Conservation (phyloP, 352 stramenopile species). For the Plasmopara halstedii region DNA sequence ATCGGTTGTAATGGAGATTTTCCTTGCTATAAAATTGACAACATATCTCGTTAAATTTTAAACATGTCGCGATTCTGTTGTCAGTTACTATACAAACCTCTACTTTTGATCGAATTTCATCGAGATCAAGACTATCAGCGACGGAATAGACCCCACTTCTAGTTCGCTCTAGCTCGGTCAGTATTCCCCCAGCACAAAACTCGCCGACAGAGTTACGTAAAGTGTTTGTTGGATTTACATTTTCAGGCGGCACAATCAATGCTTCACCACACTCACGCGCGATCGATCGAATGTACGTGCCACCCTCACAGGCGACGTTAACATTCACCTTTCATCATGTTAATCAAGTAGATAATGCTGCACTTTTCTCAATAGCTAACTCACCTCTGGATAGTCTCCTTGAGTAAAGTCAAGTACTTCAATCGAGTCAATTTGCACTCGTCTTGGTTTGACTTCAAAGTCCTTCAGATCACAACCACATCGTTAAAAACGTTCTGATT, state of each 20-base stretch:
- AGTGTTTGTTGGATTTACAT: constrained; percentile 13
- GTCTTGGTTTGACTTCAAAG: constrained; percentile 50
- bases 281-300: constrained; percentile 86
- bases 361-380: not conserved
- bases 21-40: constrained; percentile 17
- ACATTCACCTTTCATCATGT: constrained; percentile 31
- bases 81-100: constrained; percentile 19
- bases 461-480: constrained; percentile 17
- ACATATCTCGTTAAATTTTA: not conserved
- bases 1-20: constrained; percentile 40
- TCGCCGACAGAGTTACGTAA: constrained; percentile 27
- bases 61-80: not conserved
- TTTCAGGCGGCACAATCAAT: constrained; percentile 29
- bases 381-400: constrained; percentile 58
- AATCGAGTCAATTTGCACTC: constrained; percentile 60
- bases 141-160: constrained; percentile 54
- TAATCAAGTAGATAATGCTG: not conserved
- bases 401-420: constrained; percentile 39
- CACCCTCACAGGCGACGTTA: constrained; percentile 53
- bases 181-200: constrained; percentile 51
- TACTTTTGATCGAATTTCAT: constrained; percentile 35
- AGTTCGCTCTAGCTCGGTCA: constrained; percentile 53
- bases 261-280: constrained; percentile 74
- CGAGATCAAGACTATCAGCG: constrained; percentile 44
- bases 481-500: constrained; percentile 2